These are phyloP conservation scores for Sporisorium scitamineum DNA, from an alignment of 1,284 basidiomycete species.

Conservation along the genomic window DNA sequence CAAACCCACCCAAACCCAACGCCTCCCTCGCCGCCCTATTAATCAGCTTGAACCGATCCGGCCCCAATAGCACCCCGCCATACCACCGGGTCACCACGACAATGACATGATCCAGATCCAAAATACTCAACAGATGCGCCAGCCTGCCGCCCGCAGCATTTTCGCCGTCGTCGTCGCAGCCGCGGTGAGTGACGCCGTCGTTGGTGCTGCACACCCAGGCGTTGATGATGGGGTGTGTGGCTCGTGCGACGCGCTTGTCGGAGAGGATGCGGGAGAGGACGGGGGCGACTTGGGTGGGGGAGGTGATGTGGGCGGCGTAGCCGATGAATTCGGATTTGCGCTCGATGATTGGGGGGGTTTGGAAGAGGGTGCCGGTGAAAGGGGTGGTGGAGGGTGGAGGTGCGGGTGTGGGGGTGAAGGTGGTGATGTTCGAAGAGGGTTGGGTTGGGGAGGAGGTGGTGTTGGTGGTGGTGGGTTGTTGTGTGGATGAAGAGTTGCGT, in stretches of 20 bases:
- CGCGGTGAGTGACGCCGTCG: constrained; percentile 62
- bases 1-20: constrained; percentile 55
- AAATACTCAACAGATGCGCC: constrained; percentile 66
- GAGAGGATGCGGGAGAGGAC: constrained; percentile 54
- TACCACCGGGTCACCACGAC: constrained; percentile 68
- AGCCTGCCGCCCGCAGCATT: constrained; percentile 68
- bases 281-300: constrained; percentile 60
- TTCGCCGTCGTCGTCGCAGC: constrained; percentile 69
- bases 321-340: constrained; percentile 69
- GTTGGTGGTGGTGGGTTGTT: neutral
- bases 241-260: constrained; percentile 60
- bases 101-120: constrained; percentile 62
- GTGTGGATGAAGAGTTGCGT: neutral
- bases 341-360: constrained; percentile 61
- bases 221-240: constrained; percentile 67
- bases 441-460: no score
- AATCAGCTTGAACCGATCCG: constrained; percentile 68
- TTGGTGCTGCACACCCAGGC: constrained; percentile 65
- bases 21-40: constrained; percentile 64
- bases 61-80: constrained; percentile 64
- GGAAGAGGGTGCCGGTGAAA: constrained; percentile 37
- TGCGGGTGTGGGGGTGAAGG: neutral
- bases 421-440: constrained; percentile 4
- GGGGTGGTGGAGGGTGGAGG: neutral
- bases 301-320: constrained; percentile 57